Conservation (phyloP, 2,329 filamentous ascomycete genomes). For the Colletotrichum spaethianum region DNA sequence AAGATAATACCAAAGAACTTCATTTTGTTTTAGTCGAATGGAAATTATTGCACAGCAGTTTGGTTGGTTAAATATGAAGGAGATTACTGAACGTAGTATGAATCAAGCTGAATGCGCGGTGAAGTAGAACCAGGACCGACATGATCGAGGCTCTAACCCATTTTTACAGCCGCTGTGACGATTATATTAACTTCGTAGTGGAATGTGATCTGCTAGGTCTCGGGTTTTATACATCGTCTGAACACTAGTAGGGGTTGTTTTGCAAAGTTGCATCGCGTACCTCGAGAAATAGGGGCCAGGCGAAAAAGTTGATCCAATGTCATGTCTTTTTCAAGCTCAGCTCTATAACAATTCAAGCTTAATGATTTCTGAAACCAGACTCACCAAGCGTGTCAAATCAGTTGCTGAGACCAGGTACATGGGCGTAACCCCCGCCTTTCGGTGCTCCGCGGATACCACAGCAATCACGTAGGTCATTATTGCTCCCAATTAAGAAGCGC, state of each 20-base stretch:
- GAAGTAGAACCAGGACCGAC: not conserved
- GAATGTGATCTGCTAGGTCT: not conserved
- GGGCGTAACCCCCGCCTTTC: not conserved
- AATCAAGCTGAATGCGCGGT: not conserved
- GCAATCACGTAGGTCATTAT: not conserved
- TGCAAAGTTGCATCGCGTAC: not conserved
- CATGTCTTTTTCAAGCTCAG: not conserved
- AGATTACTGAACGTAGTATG: not conserved
- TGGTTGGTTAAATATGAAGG: not conserved
- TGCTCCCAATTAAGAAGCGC: too few relatives aligned
- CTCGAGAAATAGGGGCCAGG: not conserved
- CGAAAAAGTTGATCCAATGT: not conserved
- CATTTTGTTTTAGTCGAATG: not conserved
- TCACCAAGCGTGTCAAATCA: not conserved
- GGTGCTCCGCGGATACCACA: not conserved
- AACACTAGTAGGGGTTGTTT: not conserved
- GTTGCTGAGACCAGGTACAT: not conserved
- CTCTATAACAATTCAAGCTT: not conserved
- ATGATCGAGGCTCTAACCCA: not conserved
- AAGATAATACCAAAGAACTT: not conserved
- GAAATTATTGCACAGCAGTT: not conserved
- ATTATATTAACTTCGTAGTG: not conserved
- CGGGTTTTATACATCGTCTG: not conserved
- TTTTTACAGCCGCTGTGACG: not conserved
- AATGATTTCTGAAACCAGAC: not conserved